Base-by-base conservation (phyloP, 768 basidiomycete species). In the Tricholomella constricta region DNA sequence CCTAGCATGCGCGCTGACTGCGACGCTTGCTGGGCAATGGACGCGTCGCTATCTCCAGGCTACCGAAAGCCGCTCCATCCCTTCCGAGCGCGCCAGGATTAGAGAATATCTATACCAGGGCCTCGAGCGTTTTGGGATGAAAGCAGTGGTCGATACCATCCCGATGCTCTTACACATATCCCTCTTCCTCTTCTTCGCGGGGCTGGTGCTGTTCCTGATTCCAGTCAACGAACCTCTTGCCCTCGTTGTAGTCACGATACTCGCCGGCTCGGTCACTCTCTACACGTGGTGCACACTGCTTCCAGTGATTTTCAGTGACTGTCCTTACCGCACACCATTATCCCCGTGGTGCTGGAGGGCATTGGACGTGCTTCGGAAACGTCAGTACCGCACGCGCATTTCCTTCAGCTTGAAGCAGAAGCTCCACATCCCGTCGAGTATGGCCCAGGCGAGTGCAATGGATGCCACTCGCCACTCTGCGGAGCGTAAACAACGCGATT, bases 21-120 rank as follows among this genome's bases (percentile, higher is more conserved):
- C 78, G 9, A 80, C 77, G 6, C 58, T 82, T 6, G 72, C 78
- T 22, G 74, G 81, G 57, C 77, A 79, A 51, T 82, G 81, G 81
- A 65, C 74, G 1, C 68, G 73, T 12, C 67, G 71, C 31, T 77
- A 77, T 50, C 56, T 70, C 23, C 67, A 72, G n/a, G 63, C 74
- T 36, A 62, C 66, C 15, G 63, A 66, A 37, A 66, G 62, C 57
- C 67, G 66, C 36, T 67, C 67, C 34, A 56, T 65, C 27, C 68
- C 72, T 3, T 65, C 74, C 54, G 69, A 72, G 54, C 72, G 73
- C 15, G 76, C 76, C 1, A 65, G 77, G 10, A 68, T 78, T 2
- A 69, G 73, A 20, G 67, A 76, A 6, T 79, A 71, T 59, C 66
- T 77, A 1, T 67, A 71, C 54, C 62, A 69, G 37, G 75, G 75